Evolutionary conservation across 148 eudicot genomes (phyloP), one percentile per base, ranked within the genome.

Genomic region (Rhododendron ferrugineum): DNA sequence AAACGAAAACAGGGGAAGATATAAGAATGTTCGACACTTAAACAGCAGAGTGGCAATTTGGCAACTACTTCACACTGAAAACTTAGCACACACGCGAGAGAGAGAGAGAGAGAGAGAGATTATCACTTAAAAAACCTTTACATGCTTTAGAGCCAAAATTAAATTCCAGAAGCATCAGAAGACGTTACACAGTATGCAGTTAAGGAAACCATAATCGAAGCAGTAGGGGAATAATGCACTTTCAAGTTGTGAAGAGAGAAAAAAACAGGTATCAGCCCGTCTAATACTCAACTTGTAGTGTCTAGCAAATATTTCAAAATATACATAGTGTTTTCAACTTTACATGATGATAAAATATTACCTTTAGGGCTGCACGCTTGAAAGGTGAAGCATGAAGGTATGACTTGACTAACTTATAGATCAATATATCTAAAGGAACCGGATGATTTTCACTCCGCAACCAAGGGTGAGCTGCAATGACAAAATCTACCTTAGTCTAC

Each of bases 351-450:
- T 26, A 78, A 42, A 40, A 26, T 28, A 40, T 49, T 88, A 90
- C 91, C 90, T 88, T 90, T n/a, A 86, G 84, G 62, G 91, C 90
- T 40, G 90, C 91, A 62, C 91, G 90, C 85, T 90, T 90, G 83
- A 88, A 86, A 60, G 91, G 91, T 30, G 91, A 86, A 30, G 91
- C 91, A 83, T 88, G 90, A 26, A 90, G 87, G 77, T 90, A 90
- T 13, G 88, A 84, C 87, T 90, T 90, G 64, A 90, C 91, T 83
- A 90, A 85, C 87, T 90, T 90, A 80, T 82, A 90, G 83, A 90
- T 84, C 80, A 90, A 64, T 85, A 90, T 88, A 85, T 90, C 91
- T 68, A 90, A 68, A 8, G 91, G 91, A 84, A 90, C 82, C 36
- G 88, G 90, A 85, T 88, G 91, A 77, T 87, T 86, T 79, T 90